Conservation (phyloP, 1,284 basidiomycete genomes). For the Coniferiporia weirii region DNA sequence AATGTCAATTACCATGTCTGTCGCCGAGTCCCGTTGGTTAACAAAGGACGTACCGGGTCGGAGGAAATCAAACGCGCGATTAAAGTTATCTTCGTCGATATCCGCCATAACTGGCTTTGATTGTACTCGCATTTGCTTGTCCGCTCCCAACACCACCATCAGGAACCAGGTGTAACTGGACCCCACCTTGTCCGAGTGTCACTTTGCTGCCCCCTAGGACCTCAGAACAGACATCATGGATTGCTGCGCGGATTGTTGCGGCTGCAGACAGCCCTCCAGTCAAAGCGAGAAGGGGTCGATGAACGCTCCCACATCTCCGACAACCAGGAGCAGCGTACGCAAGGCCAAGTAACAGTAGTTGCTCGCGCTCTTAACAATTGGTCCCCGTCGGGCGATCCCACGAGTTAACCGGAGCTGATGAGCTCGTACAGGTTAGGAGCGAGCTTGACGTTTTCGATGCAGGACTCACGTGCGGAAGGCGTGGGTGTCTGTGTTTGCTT, state of each 20-base stretch:
- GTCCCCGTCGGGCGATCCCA: conserved; percentile 1
- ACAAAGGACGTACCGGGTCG: conserved; percentile 28
- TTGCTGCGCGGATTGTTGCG: conserved; percentile 49
- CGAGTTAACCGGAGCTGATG: conserved; percentile 40
- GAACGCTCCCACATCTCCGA: conserved; percentile 72
- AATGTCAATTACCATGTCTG: too few relatives aligned
- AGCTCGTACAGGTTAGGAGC: conserved; percentile 48
- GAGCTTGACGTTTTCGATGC: conserved; percentile 35
- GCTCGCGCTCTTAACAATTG: conserved; percentile 38
- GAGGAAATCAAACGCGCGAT: conserved; percentile 53
- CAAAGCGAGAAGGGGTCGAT: conserved; percentile 69
- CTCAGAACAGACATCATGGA: conserved; percentile 53
- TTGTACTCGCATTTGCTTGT: conserved; percentile 56
- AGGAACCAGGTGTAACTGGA: conserved; percentile 68
- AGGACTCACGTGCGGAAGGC: conserved; percentile 29
- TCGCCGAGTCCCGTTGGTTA: too few relatives aligned
- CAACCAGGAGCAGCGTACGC: conserved; percentile 55
- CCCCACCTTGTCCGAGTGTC: conserved; percentile 49
- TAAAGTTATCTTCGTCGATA: conserved; percentile 54
- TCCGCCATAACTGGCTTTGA: conserved; percentile 47
- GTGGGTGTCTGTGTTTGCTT: conserved; percentile 21
- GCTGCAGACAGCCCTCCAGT: conserved; percentile 55
- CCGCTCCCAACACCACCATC: conserved; percentile 61
- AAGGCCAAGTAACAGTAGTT: conserved; percentile 70
- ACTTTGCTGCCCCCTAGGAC: conserved; percentile 43